Evolutionary conservation across 2,329 filamentous ascomycete genomes (phyloP), one percentile per base, ranked within the genome.

Genomic region (Monosporascus sp.): DNA sequence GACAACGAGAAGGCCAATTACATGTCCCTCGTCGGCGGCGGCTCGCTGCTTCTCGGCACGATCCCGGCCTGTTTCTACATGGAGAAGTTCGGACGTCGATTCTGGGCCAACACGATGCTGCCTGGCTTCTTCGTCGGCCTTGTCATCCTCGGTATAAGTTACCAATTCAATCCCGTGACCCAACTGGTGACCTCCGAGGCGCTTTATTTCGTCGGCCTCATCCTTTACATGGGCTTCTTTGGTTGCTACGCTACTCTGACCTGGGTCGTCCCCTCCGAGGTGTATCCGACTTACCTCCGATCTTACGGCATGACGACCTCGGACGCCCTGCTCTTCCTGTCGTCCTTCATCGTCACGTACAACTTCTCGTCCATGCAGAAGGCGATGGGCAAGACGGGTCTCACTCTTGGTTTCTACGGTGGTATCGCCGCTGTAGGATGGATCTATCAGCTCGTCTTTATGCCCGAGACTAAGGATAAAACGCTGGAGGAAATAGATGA

Each of bases 11-110:
- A 85, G 49, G 71, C 83, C 17, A 87, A 85, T 54, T 89, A 88
- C 75, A 89, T 90, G 86, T 88, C 86, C 0, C 77, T 89, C 0
- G 86, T 90, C 15, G 86, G 87, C 3, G 86, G 86, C 25, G 86
- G 83, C 4, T 73, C 85, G 0, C 76, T 90, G 0, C 76, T 89
- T 0, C 61, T 90, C 17, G 86, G 85, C 22, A 86, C 85, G 0
- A 84, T 88, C 36, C 85, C 85, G 0, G 85, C 84, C 0, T 82
- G 86, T 52, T 77, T 88, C 65, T 80, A 81, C 57, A 90, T 90
- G 86, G 87, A 90, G 63, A 80, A 76, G 3, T 89, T 84, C 48
- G 86, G 86, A 14, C 83, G 87, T 22, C 82, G 86, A 4, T 89
- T 89, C 77, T 89, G 86, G 87, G 87, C 86, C 35, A 87, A 85